These are phyloP conservation scores for Citrus mangshanensis DNA, from an alignment of 345 rosid species.

Conservation along the genomic window DNA sequence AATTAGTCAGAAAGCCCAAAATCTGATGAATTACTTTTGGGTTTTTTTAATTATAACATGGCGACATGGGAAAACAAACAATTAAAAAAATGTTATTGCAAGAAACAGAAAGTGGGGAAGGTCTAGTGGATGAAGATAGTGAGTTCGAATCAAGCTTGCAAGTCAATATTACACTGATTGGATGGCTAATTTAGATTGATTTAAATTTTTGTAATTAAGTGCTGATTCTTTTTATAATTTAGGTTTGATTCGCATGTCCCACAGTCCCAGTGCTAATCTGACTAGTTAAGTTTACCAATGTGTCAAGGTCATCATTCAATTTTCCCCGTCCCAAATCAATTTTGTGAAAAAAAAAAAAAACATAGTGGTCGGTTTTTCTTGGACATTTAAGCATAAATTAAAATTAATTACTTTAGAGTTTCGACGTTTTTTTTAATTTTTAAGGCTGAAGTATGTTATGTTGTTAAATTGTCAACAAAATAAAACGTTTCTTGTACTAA, in stretches of 20 bases:
- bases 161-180: constrained; percentile 13
- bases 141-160: not conserved
- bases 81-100: not conserved
- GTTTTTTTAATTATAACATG: not conserved
- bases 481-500: too few species aligned
- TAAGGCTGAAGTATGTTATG: too few species aligned
- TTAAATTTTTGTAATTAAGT: not conserved
- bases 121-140: not conserved
- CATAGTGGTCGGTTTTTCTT: too few species aligned
- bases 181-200: not conserved
- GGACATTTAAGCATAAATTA: too few species aligned
- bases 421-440: too few species aligned
- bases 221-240: constrained; percentile 7
- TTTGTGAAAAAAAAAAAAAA: too few species aligned
- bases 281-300: not conserved
- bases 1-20: not conserved
- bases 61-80: not conserved
- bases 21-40: not conserved
- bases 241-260: not conserved
- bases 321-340: too few species aligned
- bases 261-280: not conserved
- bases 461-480: too few species aligned
- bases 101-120: not conserved
- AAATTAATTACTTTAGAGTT: too few species aligned
- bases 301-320: too few species aligned